phyloP scores from a whole-genome alignment of 179 eudicot genomes.

The Drosera spatulata region DNA sequence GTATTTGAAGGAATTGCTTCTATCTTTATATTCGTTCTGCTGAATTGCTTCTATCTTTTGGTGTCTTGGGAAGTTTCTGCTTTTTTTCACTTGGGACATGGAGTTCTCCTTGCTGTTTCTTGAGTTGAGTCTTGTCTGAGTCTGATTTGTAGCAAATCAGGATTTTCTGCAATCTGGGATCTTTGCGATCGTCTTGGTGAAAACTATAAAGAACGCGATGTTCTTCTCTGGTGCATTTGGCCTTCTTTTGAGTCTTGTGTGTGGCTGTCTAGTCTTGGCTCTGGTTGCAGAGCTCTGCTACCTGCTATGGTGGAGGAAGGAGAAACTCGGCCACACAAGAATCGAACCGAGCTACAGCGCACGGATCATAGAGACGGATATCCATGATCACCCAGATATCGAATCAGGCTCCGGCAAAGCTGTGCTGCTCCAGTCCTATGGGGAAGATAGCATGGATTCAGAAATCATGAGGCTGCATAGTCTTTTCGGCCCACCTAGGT shows the following conservation, averaged over 20 bases:
- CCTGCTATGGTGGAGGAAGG: slow-evolving; percentile 72
- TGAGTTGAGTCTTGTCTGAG: too few species aligned
- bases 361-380: slow-evolving; percentile 36
- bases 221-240: slow-evolving; percentile 57
- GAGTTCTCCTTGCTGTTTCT: too few species aligned
- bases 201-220: slow-evolving; percentile 9
- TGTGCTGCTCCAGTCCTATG: slow-evolving; percentile 23
- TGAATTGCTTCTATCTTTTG: too few species aligned
- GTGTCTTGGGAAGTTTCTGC: too few species aligned
- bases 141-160: too few species aligned
- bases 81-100: too few species aligned
- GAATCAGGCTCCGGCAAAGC: slow-evolving; percentile 35
- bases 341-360: slow-evolving; percentile 18
- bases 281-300: slow-evolving; percentile 75
- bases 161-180: too few species aligned
- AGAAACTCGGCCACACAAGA: slow-evolving; percentile 10
- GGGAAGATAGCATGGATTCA: slow-evolving; percentile 37
- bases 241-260: slow-evolving; percentile 54
- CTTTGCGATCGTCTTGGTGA: too few species aligned
- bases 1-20: too few species aligned
- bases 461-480: slow-evolving; percentile 70
- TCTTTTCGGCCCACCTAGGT: slow-evolving; percentile 72
- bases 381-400: slow-evolving; percentile 14
- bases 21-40: too few species aligned
- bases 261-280: slow-evolving; percentile 58